phyloP scores from a whole-genome alignment of 192 early-diverging fungal species.

The Cetraspora pellucida region DNA sequence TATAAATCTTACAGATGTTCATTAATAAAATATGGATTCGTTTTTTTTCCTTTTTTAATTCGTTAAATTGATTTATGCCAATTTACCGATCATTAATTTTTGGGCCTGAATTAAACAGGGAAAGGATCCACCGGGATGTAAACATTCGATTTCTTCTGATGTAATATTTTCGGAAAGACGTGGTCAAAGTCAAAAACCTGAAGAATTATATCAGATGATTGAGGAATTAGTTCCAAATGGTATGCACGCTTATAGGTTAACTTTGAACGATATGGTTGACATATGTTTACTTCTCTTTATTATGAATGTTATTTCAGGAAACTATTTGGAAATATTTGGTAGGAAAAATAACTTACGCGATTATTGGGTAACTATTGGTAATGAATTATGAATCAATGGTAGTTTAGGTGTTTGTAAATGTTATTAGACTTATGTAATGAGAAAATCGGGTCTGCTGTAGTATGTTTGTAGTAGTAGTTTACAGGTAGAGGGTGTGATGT shows the following conservation, averaged over 20 bases:
- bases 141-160: constrained; percentile 78
- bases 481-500: too few relatives aligned
- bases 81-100: background rate
- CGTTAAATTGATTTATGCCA: background rate
- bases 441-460: too few relatives aligned
- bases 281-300: background rate
- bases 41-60: too few relatives aligned
- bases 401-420: background rate
- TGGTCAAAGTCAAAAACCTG: constrained; percentile 96
- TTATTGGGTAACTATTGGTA: constrained; percentile 97
- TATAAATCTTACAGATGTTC: too few relatives aligned
- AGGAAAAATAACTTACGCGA: constrained; percentile 94
- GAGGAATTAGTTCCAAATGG: constrained; percentile 91
- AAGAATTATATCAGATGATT: constrained; percentile 93
- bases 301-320: constrained; percentile 49
- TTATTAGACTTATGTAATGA: too few relatives aligned
- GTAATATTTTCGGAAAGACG: constrained; percentile 92
- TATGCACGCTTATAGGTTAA: constrained; percentile 7
- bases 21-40: too few relatives aligned
- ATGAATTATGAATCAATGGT: constrained; percentile 69
- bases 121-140: constrained; percentile 69
- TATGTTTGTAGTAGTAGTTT: too few relatives aligned
- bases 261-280: constrained; percentile 5
- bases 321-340: constrained; percentile 95
- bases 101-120: constrained; percentile 50